These are phyloP conservation scores for Rhizopogon salebrosus DNA, from an alignment of 768 basidiomycete species.

Conservation along the genomic window DNA sequence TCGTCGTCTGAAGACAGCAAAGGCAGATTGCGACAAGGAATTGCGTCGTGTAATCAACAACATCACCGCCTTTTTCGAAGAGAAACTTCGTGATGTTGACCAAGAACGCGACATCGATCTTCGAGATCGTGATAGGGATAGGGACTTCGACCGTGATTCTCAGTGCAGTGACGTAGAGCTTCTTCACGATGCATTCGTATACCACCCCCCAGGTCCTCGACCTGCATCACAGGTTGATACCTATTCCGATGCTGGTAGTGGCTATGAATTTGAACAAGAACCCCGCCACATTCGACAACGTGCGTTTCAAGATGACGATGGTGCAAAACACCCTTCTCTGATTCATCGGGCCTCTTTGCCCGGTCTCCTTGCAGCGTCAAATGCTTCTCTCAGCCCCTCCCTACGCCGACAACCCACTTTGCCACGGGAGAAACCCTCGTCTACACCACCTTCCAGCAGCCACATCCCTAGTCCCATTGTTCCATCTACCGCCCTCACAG, in stretches of 20 bases:
- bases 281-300: constrained; percentile 68
- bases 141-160: constrained; percentile 53
- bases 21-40: constrained; percentile 96
- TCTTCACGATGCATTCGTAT: constrained; percentile 57
- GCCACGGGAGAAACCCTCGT: constrained; percentile 56
- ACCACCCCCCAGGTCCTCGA: constrained; percentile 52
- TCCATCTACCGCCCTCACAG: constrained; percentile 56
- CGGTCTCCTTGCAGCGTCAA: constrained; percentile 57
- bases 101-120: constrained; percentile 59
- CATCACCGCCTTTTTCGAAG: constrained; percentile 93
- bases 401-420: constrained; percentile 60
- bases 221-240: constrained; percentile 61
- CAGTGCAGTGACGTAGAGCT: constrained; percentile 50
- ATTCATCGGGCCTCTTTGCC: constrained; percentile 53
- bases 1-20: constrained; percentile 87
- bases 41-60: constrained; percentile 89
- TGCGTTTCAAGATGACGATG: constrained; percentile 53
- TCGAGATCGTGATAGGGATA: constrained; percentile 39
- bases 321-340: constrained; percentile 35
- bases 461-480: constrained; percentile 57
- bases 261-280: constrained; percentile 69
- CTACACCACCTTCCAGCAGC: constrained; percentile 50
- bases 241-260: constrained; percentile 61
- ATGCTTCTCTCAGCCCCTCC: constrained; percentile 64
- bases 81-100: constrained; percentile 75